Evolutionary conservation across 2,329 filamentous ascomycete genomes (phyloP).

Genomic region (Diaporthe sp.): DNA sequence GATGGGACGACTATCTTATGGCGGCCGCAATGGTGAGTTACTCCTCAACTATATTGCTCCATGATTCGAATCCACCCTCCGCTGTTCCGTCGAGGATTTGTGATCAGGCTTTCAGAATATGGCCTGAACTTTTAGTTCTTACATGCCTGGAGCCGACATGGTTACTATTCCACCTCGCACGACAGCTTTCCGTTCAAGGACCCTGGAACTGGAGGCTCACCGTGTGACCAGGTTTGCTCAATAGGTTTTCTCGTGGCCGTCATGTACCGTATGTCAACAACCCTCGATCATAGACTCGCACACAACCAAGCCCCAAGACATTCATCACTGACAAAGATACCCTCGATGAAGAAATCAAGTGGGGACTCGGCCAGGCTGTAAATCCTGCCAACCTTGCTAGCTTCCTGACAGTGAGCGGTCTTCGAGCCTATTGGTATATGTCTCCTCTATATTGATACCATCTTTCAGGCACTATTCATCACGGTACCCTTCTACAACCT

Average conservation of each 20-base stretch:
- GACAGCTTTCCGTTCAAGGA: not conserved
- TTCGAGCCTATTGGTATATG: not conserved
- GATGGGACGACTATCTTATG: constrained; percentile 43
- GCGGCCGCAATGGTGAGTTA: constrained; percentile 40
- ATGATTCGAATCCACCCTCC: not conserved
- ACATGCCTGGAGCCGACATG: not conserved
- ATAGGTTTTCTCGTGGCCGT: constrained; percentile 38
- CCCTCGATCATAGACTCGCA: not conserved
- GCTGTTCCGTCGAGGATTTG: not conserved
- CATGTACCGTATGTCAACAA: constrained; percentile 40
- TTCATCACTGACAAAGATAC: not conserved
- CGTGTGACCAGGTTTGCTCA: constrained; percentile 37
- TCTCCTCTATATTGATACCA: not conserved
- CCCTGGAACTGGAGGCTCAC: not conserved
- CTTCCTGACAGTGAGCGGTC: constrained; percentile 37
- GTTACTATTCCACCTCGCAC: not conserved
- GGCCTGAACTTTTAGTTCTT: not conserved
- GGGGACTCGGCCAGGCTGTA: constrained; percentile 40
- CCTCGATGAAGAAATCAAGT: constrained; percentile 41
- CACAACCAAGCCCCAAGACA: no score
- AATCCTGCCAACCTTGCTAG: not conserved
- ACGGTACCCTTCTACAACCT: constrained; percentile 45
- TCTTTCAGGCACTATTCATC: constrained; percentile 43
- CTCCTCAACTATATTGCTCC: no score
- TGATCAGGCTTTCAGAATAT: not conserved